Evolutionary conservation across 495 filamentous ascomycete genomes (phyloP).

Genomic region (Geopyxis carbonaria): DNA sequence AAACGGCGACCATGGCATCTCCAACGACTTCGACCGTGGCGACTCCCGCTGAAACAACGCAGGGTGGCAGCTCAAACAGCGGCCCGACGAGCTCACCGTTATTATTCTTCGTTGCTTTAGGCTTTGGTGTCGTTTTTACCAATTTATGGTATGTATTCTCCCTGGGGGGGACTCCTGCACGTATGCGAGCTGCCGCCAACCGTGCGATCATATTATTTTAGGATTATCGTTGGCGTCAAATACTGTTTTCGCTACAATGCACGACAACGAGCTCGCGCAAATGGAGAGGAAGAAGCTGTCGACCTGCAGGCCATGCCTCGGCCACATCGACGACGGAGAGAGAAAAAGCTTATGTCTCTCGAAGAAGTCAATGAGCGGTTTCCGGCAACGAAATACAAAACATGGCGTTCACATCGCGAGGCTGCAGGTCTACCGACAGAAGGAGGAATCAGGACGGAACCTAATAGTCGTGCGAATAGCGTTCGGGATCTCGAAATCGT

Average conservation of each 20-base stretch:
- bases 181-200: conserved; percentile 2
- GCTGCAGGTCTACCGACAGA: conserved; percentile 65
- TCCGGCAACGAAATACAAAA: conserved; percentile 87
- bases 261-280: conserved; percentile 54
- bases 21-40: neutral
- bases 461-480: conserved; percentile 51
- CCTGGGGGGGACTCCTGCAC: conserved; percentile 7
- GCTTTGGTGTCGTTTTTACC: conserved; percentile 97
- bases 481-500: conserved; percentile 39
- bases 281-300: conserved; percentile 76
- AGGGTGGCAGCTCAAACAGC: conserved; percentile 19
- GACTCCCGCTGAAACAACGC: neutral
- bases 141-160: conserved; percentile 68
- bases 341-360: conserved; percentile 97
- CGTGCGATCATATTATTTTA: conserved; percentile 25
- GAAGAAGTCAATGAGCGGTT: conserved; percentile 98
- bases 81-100: conserved; percentile 74
- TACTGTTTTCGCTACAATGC: conserved; percentile 99
- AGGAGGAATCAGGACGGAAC: conserved; percentile 60
- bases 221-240: conserved; percentile 99
- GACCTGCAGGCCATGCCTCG: conserved; percentile 66
- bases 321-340: conserved; percentile 53
- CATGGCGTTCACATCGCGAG: conserved; percentile 72
- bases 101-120: conserved; percentile 90
- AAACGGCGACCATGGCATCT: too few relatives aligned